These are phyloP conservation scores for Candolleomyces aberdarensis DNA, from an alignment of 768 basidiomycete species.

Conservation along the genomic window DNA sequence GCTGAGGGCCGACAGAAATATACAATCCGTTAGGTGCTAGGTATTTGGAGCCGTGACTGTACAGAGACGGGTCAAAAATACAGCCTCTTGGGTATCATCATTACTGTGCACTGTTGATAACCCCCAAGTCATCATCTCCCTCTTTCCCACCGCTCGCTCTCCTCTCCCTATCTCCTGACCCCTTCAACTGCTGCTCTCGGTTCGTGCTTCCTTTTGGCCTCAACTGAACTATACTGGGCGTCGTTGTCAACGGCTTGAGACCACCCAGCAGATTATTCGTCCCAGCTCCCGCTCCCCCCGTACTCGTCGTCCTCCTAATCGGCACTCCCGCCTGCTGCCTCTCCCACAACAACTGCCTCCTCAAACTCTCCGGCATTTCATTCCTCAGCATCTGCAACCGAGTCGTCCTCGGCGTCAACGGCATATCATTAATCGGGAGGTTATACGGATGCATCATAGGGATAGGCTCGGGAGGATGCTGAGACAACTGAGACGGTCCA, in stretches of 20 bases:
- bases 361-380: constrained; percentile 81
- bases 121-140: constrained; percentile 28
- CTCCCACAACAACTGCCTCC: constrained; percentile 81
- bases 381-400: constrained; percentile 80
- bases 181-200: constrained; percentile 11
- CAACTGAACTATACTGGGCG: constrained; percentile 40
- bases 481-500: constrained; percentile 11
- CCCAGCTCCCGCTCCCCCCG: too few relatives aligned
- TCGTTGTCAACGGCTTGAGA: constrained; percentile 28
- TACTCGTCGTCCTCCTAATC: constrained; percentile 30
- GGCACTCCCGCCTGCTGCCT: constrained; percentile 55
- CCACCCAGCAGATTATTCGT: constrained; percentile 10
- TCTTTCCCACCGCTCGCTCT: constrained; percentile 13
- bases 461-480: constrained; percentile 45
- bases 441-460: constrained; percentile 76
- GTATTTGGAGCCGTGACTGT: constrained; percentile 47
- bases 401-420: constrained; percentile 84
- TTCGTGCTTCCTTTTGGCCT: constrained; percentile 33
- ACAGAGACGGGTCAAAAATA: constrained; percentile 49
- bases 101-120: too few relatives aligned
- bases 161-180: constrained; percentile 12
- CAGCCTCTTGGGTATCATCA: too few relatives aligned
- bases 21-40: constrained; percentile 52
- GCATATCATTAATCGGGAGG: constrained; percentile 59
- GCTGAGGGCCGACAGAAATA: constrained; percentile 49